Evolutionary conservation across 257 asterid genomes (phyloP).

Genomic region (Ligustrum vulgare): DNA sequence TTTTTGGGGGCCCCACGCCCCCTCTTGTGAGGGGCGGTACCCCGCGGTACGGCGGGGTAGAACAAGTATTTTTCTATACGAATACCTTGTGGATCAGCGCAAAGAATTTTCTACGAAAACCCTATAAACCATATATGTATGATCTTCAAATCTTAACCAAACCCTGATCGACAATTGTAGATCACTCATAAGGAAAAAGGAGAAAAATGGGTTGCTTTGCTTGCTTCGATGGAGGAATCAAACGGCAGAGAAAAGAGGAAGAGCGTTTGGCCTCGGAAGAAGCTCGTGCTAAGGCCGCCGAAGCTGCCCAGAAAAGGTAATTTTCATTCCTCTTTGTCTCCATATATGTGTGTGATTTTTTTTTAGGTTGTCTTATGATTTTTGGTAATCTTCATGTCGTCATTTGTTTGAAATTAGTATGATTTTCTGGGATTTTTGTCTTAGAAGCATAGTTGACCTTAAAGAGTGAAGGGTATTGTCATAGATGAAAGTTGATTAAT

Average conservation of each 20-base stretch:
- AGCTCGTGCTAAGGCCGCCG: constrained; percentile 86
- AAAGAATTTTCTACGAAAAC: too few relatives aligned
- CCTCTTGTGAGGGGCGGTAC: too few relatives aligned
- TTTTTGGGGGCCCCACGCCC: too few relatives aligned
- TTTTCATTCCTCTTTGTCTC: not conserved
- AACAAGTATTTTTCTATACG: too few relatives aligned
- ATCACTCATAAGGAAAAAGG: not conserved
- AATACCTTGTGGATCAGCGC: not conserved
- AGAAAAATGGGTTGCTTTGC: constrained; percentile 71
- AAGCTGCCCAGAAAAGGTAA: constrained; percentile 89
- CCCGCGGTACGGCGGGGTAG: too few relatives aligned
- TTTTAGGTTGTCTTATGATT: not conserved
- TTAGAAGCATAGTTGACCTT: not conserved
- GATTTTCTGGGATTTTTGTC: constrained; percentile 20
- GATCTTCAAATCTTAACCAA: not conserved
- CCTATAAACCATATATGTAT: not conserved
- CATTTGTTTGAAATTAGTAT: not conserved
- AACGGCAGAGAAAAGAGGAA: constrained; percentile 65
- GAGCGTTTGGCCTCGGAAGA: constrained; percentile 81
- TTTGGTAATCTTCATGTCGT: not conserved
- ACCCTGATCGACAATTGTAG: not conserved
- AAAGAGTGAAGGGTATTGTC: not conserved
- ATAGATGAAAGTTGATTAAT: not conserved
- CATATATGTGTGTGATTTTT: not conserved
- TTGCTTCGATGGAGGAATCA: constrained; percentile 86